A percentile compares a stretch with the other conserved stretches of the same genome.
Evolutionary conservation across 208 protist genomes (phyloP).

Genomic region (Trypanosoma platydactyli): DNA sequence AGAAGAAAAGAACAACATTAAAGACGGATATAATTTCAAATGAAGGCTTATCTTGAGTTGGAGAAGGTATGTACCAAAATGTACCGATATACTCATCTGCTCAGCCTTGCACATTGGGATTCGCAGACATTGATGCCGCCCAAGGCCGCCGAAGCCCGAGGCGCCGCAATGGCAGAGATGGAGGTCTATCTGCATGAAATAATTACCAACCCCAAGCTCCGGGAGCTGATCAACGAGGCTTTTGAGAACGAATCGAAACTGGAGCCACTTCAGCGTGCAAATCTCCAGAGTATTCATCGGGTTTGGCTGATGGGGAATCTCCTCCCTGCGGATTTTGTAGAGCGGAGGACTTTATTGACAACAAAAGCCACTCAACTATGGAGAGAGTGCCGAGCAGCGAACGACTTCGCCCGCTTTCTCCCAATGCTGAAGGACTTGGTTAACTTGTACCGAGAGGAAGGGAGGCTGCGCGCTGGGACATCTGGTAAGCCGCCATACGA

Average conservation of each 20-base stretch:
- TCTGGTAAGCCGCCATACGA: constrained; percentile 67
- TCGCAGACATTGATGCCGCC: constrained; percentile 75
- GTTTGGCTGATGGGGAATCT: constrained; percentile 37
- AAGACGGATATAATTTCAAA: constrained; percentile 10
- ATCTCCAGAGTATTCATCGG: constrained; percentile 72
- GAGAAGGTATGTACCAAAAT: constrained; percentile 58
- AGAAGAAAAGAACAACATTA: constrained; percentile 4
- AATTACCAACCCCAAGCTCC: constrained; percentile 50
- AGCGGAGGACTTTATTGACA: constrained; percentile 50
- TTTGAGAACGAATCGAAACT: constrained; percentile 36
- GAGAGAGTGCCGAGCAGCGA: constrained; percentile 60
- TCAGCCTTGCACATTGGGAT: constrained; percentile 66
- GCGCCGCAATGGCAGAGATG: constrained; percentile 60
- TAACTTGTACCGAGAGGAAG: constrained; percentile 65
- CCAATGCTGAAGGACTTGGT: constrained; percentile 79
- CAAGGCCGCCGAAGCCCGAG: constrained; percentile 57
- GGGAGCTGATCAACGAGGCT: constrained; percentile 42
- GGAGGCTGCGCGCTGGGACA: constrained; percentile 40
- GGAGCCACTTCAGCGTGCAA: constrained; percentile 44
- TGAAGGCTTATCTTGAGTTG: constrained; percentile 75
- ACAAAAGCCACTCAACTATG: constrained; percentile 62
- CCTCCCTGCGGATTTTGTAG: constrained; percentile 60
- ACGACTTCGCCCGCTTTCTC: constrained; percentile 69
- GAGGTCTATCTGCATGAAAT: constrained; percentile 40
- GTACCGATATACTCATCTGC: constrained; percentile 56